phyloP scores from a whole-genome alignment of 2,329 filamentous ascomycete species.

The Fusarium ramigenum region DNA sequence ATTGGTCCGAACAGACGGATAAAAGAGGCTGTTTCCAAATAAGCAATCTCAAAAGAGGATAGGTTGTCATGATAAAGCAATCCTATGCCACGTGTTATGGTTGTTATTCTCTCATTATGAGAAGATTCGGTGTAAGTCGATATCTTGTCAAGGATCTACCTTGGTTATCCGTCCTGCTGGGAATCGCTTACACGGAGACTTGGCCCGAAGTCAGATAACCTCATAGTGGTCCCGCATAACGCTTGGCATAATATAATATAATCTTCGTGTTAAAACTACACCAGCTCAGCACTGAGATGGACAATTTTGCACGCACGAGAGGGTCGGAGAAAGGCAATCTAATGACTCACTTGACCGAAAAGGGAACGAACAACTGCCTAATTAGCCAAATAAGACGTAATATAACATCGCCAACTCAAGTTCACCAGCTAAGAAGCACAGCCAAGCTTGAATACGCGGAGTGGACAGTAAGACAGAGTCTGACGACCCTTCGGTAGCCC shows the following conservation, averaged over 20 bases:
- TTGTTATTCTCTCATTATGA: background rate
- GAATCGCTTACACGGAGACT: conserved; percentile 9
- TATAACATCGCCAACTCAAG: conserved; percentile 4
- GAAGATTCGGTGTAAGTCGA: background rate
- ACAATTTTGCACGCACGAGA: background rate
- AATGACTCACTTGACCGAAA: conserved; percentile 15
- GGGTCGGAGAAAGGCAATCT: background rate
- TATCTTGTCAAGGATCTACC: conserved; percentile 7
- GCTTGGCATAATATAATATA: background rate
- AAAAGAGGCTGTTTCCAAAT: background rate
- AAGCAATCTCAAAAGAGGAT: background rate
- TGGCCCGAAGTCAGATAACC: conserved; percentile 1
- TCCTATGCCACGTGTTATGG: conserved; percentile 3
- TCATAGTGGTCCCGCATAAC: conserved; percentile 26
- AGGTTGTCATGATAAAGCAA: conserved; percentile 1
- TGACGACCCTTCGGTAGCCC: conserved; percentile 23
- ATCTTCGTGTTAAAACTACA: background rate
- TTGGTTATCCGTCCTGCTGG: background rate
- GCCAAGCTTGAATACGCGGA: conserved; percentile 1
- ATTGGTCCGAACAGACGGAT: conserved; percentile 30
- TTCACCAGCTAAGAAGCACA: background rate
- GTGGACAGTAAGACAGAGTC: conserved; percentile 23
- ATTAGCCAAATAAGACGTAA: conserved; percentile 15
- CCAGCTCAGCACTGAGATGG: background rate
- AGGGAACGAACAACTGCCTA: background rate